Percentiles rank a stretch among this genome's conserved stretches.
Conservation (phyloP, 2,329 filamentous ascomycete genomes). For the Sphaerostilbella broomeana region DNA sequence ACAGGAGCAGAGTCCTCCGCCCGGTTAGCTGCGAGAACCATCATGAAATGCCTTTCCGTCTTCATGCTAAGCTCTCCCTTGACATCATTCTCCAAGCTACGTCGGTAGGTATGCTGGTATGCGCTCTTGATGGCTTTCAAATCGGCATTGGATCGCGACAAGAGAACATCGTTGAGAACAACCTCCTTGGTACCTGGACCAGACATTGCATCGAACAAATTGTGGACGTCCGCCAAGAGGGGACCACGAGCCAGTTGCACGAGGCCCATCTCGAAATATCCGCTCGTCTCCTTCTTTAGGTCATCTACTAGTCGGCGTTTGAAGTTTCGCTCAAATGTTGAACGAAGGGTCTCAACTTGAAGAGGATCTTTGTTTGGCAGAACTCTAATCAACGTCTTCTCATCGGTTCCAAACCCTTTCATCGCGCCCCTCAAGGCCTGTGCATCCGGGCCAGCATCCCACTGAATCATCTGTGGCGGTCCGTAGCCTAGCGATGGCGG, state of each 20-base stretch:
- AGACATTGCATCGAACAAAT: conserved; percentile 64
- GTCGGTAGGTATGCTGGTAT: conserved; percentile 63
- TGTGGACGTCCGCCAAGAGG: conserved; percentile 66
- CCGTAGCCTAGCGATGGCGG: conserved; percentile 70
- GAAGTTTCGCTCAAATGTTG: conserved; percentile 58
- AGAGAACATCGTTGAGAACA: conserved; percentile 78
- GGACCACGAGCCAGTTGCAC: conserved; percentile 73
- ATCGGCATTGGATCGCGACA: conserved; percentile 80
- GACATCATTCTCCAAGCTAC: conserved; percentile 64
- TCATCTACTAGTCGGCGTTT: conserved; percentile 66
- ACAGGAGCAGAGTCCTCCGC: conserved; percentile 73
- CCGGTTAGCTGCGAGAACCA: conserved; percentile 67
- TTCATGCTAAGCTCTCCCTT: conserved; percentile 76
- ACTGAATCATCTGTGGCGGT: conserved; percentile 60
- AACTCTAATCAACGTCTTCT: conserved; percentile 64
- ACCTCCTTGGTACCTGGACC: conserved; percentile 81
- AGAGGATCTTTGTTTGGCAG: conserved; percentile 70
- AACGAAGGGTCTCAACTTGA: conserved; percentile 63
- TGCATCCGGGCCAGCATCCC: conserved; percentile 63
- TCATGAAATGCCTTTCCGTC: conserved; percentile 77
- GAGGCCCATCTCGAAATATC: conserved; percentile 68
- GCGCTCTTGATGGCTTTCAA: conserved; percentile 75
- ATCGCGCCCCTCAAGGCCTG: conserved; percentile 71
- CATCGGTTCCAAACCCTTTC: conserved; percentile 91
- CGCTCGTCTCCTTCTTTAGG: conserved; percentile 68